A percentile compares a stretch with the other conserved stretches of the same genome.
Evolutionary conservation across 768 basidiomycete species (phyloP).

Genomic region (Russula sp.): DNA sequence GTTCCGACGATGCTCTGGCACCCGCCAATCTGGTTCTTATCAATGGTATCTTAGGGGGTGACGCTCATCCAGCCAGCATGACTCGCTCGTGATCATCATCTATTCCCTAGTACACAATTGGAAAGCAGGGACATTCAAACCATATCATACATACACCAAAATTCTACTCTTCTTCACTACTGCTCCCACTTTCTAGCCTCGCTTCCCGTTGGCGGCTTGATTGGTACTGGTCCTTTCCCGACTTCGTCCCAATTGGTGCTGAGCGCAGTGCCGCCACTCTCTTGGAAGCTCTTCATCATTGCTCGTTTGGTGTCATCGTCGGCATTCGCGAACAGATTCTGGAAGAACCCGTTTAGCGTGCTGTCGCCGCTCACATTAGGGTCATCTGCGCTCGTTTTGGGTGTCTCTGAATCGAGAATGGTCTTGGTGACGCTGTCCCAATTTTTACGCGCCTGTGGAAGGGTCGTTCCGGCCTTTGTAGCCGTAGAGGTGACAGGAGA

Average conservation of each 20-base stretch:
- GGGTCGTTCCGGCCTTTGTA: conserved; percentile 27
- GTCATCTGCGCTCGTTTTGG: conserved; percentile 62
- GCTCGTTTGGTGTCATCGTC: conserved; percentile 88
- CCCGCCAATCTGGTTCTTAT: too few species aligned
- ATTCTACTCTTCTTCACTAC: neutral
- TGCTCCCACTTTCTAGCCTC: conserved; percentile 74
- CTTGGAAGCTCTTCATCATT: conserved; percentile 97
- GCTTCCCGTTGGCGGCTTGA: conserved; percentile 77
- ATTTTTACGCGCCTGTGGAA: conserved; percentile 57
- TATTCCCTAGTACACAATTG: neutral
- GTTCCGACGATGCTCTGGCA: neutral
- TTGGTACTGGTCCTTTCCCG: conserved; percentile 54
- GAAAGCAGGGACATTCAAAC: neutral
- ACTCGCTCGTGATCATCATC: neutral
- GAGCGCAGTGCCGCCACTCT: conserved; percentile 91
- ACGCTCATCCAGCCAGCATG: neutral
- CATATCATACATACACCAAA: conserved; percentile 2
- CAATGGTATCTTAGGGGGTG: neutral
- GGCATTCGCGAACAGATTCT: conserved; percentile 82
- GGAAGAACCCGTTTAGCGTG: conserved; percentile 83
- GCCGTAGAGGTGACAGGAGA: conserved; percentile 27
- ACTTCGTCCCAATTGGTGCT: conserved; percentile 97
- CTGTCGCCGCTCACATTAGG: conserved; percentile 88
- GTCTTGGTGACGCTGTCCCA: conserved; percentile 80
- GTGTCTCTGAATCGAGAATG: conserved; percentile 62